These are phyloP conservation scores for Nothomitra cinnamomea DNA, from an alignment of 2,329 filamentous ascomycete genomes.

Conservation along the genomic window DNA sequence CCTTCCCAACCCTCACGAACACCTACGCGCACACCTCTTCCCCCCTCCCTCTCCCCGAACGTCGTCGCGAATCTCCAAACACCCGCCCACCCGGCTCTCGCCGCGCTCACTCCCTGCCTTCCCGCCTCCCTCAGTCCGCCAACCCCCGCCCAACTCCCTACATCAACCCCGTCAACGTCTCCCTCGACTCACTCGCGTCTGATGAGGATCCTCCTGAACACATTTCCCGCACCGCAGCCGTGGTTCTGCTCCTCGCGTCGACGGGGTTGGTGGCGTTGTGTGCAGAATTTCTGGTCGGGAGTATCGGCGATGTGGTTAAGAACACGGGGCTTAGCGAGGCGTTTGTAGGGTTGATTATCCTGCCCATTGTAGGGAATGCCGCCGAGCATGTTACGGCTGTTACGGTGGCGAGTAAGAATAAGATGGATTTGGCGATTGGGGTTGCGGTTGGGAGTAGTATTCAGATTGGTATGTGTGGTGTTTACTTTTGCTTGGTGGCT, in stretches of 20 bases:
- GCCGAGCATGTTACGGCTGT: slow-evolving; percentile 58
- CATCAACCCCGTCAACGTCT: slow-evolving; percentile 7
- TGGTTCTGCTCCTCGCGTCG: slow-evolving; percentile 44
- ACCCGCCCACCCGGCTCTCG: slow-evolving; percentile 16
- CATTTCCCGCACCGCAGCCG: slow-evolving; percentile 27
- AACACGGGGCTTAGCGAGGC: slow-evolving; percentile 40
- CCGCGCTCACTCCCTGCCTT: slow-evolving; percentile 20
- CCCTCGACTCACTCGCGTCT: slow-evolving; percentile 8
- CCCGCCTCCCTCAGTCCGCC: slow-evolving; percentile 18
- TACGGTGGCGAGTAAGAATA: slow-evolving; percentile 55
- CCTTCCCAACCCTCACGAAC: slow-evolving; percentile 7
- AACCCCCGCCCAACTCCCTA: slow-evolving; percentile 1
- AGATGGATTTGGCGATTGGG: slow-evolving; percentile 59
- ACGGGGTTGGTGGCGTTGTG: slow-evolving; percentile 51
- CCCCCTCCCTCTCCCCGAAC: slow-evolving; percentile 13
- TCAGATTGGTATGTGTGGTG: slow-evolving; percentile 43
- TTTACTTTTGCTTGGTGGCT: too few relatives aligned
- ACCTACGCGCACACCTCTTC: slow-evolving; percentile 1
- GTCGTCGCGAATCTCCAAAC: too few relatives aligned
- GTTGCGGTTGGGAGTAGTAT: slow-evolving; percentile 55
- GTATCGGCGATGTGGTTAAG: slow-evolving; percentile 46
- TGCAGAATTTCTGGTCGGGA: slow-evolving; percentile 53
- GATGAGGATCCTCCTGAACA: slow-evolving; percentile 7
- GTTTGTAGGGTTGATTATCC: slow-evolving; percentile 55
- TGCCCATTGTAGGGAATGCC: slow-evolving; percentile 58